phyloP scores from a whole-genome alignment of 371 early-diverging fungal genomes.

The Syncephalis fuscata region DNA sequence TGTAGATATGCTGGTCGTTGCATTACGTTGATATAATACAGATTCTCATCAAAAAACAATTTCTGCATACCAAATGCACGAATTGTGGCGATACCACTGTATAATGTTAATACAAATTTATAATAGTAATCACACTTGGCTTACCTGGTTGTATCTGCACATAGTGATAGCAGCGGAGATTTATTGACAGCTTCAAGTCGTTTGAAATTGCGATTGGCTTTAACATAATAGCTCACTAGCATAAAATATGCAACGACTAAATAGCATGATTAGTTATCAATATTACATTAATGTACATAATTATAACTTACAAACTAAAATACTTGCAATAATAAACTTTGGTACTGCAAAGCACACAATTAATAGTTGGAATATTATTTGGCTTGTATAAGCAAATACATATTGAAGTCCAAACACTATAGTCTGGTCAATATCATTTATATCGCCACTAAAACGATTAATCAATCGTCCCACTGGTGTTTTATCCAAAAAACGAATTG shows the following conservation, averaged over 20 bases:
- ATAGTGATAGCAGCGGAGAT: slow-evolving; percentile 63
- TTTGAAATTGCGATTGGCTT: slow-evolving; percentile 55
- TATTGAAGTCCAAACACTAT: slow-evolving; percentile 72
- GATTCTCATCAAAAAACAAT: slow-evolving; percentile 30
- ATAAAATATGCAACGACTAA: slow-evolving; percentile 21
- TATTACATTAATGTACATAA: slow-evolving; percentile 41
- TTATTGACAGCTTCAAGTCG: slow-evolving; percentile 58
- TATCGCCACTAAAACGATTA: slow-evolving; percentile 64
- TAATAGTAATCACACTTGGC: no score
- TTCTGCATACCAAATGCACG: slow-evolving; percentile 55
- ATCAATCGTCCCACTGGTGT: slow-evolving; percentile 76
- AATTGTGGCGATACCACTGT: slow-evolving; percentile 46
- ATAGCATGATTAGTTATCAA: slow-evolving; percentile 13
- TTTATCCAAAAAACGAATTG: slow-evolving; percentile 67
- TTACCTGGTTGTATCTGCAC: slow-evolving; percentile 40
- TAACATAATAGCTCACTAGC: slow-evolving; percentile 41
- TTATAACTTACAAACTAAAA: slow-evolving; percentile 28
- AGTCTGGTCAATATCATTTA: slow-evolving; percentile 53
- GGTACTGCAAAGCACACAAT: slow-evolving; percentile 13
- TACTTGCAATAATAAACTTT: slow-evolving; percentile 19
- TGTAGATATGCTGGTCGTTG: slow-evolving; percentile 47
- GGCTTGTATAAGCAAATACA: slow-evolving; percentile 7
- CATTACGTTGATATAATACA: slow-evolving; percentile 33
- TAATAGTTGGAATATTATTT: background rate
- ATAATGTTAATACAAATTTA: slow-evolving; percentile 3